Evolutionary conservation across 768 basidiomycete species (phyloP).

Genomic region (Rhodotorula graminis): DNA sequence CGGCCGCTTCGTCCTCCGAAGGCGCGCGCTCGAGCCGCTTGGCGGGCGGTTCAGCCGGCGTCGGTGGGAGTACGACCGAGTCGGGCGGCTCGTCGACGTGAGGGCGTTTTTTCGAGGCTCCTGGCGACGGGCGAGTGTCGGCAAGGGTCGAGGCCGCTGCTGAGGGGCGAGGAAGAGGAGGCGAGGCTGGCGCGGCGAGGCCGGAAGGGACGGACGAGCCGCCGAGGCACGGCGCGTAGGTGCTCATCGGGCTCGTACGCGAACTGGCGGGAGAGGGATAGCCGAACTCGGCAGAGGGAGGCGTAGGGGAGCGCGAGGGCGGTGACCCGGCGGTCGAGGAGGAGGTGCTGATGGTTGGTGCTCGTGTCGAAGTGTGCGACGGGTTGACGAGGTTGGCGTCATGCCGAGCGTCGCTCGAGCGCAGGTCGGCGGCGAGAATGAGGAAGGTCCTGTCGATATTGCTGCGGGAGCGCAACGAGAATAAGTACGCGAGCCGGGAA

Average conservation of each 20-base stretch:
- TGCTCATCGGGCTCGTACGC: neutral
- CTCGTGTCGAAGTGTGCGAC: slow-evolving; percentile 54
- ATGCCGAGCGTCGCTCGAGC: slow-evolving; percentile 72
- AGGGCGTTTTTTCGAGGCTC: neutral
- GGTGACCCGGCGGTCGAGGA: slow-evolving; percentile 23
- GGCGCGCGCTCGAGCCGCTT: neutral
- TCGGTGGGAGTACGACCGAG: neutral
- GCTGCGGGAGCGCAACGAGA: neutral
- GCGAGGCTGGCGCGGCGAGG: neutral
- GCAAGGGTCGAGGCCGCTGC: neutral
- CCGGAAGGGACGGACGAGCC: neutral
- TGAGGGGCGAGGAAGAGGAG: no score
- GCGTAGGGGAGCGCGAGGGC: slow-evolving; percentile 19
- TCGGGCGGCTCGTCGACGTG: neutral
- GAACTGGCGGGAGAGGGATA: neutral
- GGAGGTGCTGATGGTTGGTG: slow-evolving; percentile 42
- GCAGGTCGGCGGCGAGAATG: slow-evolving; percentile 84
- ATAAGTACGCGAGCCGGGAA: neutral
- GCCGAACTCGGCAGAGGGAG: neutral
- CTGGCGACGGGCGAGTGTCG: neutral
- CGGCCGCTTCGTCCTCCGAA: neutral
- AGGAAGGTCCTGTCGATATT: slow-evolving; percentile 56
- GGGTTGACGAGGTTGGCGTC: slow-evolving; percentile 88
- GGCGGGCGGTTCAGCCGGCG: neutral
- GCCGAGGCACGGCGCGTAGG: no score